Conservation (phyloP, 176 grass and related monocot species). For the Leersia perrieri region DNA sequence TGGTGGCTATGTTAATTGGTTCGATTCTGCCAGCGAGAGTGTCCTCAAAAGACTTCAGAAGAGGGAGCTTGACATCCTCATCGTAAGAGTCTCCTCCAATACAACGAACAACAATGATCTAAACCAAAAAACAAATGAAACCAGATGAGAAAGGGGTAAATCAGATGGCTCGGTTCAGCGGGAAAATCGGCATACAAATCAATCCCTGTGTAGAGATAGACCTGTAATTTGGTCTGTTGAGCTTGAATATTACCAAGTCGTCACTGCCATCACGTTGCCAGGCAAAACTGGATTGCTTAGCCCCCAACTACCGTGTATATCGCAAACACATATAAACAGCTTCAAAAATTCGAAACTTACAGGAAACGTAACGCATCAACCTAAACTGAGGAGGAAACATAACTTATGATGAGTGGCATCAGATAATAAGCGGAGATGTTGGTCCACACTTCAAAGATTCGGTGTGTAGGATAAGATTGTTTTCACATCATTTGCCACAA, state of each 20-base stretch:
- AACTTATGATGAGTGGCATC: slow-evolving; percentile 17
- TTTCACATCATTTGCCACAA: slow-evolving; percentile 40
- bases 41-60: slow-evolving; percentile 78
- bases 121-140: background rate
- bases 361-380: background rate
- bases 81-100: slow-evolving; percentile 40
- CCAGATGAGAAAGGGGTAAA: background rate
- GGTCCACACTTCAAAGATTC: slow-evolving; percentile 40
- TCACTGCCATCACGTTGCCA: slow-evolving; percentile 76
- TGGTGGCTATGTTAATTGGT: slow-evolving; percentile 62
- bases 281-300: too few relatives aligned
- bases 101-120: background rate
- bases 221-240: slow-evolving; percentile 91
- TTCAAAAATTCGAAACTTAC: too few relatives aligned
- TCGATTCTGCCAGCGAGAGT: slow-evolving; percentile 92
- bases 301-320: too few relatives aligned
- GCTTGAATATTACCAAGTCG: slow-evolving; percentile 75
- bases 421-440: slow-evolving; percentile 63
- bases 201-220: slow-evolving; percentile 36
- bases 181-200: slow-evolving; percentile 75
- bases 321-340: too few relatives aligned
- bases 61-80: slow-evolving; percentile 98
- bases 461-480: slow-evolving; percentile 41
- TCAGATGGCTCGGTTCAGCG: slow-evolving; percentile 64
- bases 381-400: background rate